Evolutionary conservation across 768 basidiomycete genomes (phyloP), one percentile per base, ranked within the genome.

Genomic region (Floccularia luteovirens): DNA sequence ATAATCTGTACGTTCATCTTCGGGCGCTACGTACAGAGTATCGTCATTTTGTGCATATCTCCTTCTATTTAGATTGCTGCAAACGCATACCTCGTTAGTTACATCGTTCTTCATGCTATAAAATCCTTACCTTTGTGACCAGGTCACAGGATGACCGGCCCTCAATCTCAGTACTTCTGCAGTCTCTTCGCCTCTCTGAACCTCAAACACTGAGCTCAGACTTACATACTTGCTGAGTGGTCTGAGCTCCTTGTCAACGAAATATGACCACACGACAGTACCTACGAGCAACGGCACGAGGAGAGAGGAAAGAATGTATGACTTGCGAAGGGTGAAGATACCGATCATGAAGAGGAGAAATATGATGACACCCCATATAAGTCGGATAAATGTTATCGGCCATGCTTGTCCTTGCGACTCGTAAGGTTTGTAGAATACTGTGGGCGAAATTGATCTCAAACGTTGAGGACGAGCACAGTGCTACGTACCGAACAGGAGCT

Each of bases 371-470:
- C 89, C 93, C 84, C 89, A 90, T 23, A 93, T 82, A 28, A 96
- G 77, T 5, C 94, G 86, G 20, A 80, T 74, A 58, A 93, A 97
- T 0, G 96, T 93, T 49, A 97, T 79, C 0, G 91, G 90, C 94
- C 96, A 98, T 1, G 93, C 96, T 64, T 97, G 92, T 2, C 96
- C 96, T 50, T 86, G 87, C 2, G 88, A 90, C 62, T 97, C 93
- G 60, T 97, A 98, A 0, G 96, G 94, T 54, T 97, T 97, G 68
- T 96, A 96, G 68, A 94, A 98, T 14, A 97, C 92, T 96, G 53
- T 1, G 30, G 1, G 39, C 14, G 22, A 11, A 20, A 19, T 24
- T 5, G 33, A 35, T n/a, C 17, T n/a, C 10, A 2, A 14, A 17
- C 3, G 21, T 11, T 11, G 21, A 35, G 19, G 3, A 8, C 13